phyloP scores from a whole-genome alignment of 768 basidiomycete genomes.

The Naganishia vishniacii region DNA sequence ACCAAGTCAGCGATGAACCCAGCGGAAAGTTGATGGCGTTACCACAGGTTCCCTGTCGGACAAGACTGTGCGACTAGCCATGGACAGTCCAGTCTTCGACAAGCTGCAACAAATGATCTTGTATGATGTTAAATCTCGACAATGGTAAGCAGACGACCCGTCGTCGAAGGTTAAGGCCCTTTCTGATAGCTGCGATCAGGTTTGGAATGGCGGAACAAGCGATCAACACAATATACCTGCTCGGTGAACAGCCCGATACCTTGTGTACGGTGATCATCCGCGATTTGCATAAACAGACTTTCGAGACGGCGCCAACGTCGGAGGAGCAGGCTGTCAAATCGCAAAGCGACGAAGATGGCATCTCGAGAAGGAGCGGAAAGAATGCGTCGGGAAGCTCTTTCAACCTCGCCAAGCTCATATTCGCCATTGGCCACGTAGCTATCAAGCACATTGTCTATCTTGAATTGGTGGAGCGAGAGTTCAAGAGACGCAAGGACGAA shows the following conservation, averaged over 20 bases:
- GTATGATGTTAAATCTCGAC: conserved; percentile 70
- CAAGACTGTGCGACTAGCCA: conserved; percentile 75
- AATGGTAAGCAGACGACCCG: conserved; percentile 64
- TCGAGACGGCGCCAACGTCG: conserved; percentile 46
- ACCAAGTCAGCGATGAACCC: neutral
- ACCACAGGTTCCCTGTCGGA: conserved; percentile 72
- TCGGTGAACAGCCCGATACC: conserved; percentile 86
- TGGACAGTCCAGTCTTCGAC: conserved; percentile 78
- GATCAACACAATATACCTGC: conserved; percentile 88
- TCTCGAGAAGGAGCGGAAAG: neutral
- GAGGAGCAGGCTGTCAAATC: conserved; percentile 22
- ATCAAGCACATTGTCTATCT: conserved; percentile 97
- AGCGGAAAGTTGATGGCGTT: conserved; percentile 11
- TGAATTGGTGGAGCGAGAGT: conserved; percentile 89
- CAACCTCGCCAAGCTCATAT: conserved; percentile 78
- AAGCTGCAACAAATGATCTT: conserved; percentile 77
- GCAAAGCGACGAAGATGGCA: neutral
- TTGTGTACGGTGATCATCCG: conserved; percentile 76
- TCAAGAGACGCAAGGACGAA: conserved; percentile 93
- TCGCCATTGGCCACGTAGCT: conserved; percentile 91
- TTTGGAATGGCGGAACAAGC: conserved; percentile 94
- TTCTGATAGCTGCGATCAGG: too few species aligned
- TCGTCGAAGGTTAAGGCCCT: too few species aligned
- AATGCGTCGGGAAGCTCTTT: neutral
- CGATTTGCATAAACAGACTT: conserved; percentile 69